Evolutionary conservation across 371 early-diverging fungal genomes (phyloP), one percentile per base, ranked within the genome.

Genomic region (Haplosporangium sp.): DNA sequence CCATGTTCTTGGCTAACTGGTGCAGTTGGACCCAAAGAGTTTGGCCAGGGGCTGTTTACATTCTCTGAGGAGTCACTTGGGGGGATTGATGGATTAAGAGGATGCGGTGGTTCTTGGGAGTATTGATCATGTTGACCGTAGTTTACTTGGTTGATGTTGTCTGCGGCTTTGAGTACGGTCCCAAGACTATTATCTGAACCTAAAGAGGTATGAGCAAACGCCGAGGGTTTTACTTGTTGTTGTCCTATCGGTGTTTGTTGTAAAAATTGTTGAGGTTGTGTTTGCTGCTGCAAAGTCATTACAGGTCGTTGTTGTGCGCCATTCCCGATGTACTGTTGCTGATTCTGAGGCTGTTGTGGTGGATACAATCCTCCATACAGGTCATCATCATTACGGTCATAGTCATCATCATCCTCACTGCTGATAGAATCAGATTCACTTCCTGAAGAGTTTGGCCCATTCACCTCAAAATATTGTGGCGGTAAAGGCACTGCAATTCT

Each of bases 121-220:
- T 38, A 63, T 0, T 44, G 60, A 9, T 38, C n/a, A 11, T 65
- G 61, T 44, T 56, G 65, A 20, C 53, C 62, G 3, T 34, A 60
- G 44, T 62, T 35, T 50, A 34, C 35, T 40, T 48, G 38, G 59
- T 53, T 59, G 0, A 52, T 62, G 45, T 55, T 44, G 42, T 69
- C 44, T 35, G 45, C 40, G 35, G 3, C 38, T 66, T 63, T 67
- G 42, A 78, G 59, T 2, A 44, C 48, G 44, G 67, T 67, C n/a
- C 74, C 79, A 40, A 78, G 79, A 17, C 74, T 74, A 20, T 56
- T 55, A 59, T 66, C 65, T 57, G 78, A 78, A 78, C 79, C 79
- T 78, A 78, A 61, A 67, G 71, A 78, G 79, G 79, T 78, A 78
- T 66, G 74, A 50, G 71, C 79, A 78, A 67, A 48, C 63, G 70